Evolutionary conservation across 106 monocot genomes (phyloP).

Genomic region (Posidonia australis): DNA sequence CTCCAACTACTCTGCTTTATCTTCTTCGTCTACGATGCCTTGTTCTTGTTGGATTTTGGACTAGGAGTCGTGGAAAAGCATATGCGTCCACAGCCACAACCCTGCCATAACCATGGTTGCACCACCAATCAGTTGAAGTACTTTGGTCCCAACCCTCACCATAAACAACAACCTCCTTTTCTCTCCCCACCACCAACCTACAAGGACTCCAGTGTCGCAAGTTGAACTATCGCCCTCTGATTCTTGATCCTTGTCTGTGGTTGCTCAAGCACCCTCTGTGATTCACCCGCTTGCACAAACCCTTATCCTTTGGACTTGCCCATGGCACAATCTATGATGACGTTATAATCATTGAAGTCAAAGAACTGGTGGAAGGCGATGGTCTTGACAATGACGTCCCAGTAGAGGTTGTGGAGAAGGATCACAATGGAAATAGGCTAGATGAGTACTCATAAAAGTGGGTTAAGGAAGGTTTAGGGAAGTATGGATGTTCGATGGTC

Average conservation of each 20-base stretch:
- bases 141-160: background rate
- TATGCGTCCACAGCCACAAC: no score
- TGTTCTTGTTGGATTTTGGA: no score
- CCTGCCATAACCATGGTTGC: no score
- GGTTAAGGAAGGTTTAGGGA: no score
- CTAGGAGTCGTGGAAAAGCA: no score
- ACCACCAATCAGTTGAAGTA: conserved; percentile 11
- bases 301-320: conserved; percentile 22
- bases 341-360: conserved; percentile 13
- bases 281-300: conserved; percentile 9
- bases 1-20: no score
- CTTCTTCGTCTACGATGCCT: no score
- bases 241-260: conserved; percentile 20
- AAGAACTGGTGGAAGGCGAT: conserved; percentile 9
- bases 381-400: conserved; percentile 7
- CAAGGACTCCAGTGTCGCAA: conserved; percentile 8
- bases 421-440: no score
- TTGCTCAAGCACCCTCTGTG: conserved; percentile 11
- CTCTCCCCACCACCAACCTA: background rate
- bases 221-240: conserved; percentile 23
- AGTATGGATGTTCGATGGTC: no score
- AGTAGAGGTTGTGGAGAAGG: conserved; percentile 18
- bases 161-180: background rate
- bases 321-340: background rate
- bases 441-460: no score